These are phyloP conservation scores for Aspergillus sojae DNA, from an alignment of 2,329 filamentous ascomycete genomes.

Conservation along the genomic window DNA sequence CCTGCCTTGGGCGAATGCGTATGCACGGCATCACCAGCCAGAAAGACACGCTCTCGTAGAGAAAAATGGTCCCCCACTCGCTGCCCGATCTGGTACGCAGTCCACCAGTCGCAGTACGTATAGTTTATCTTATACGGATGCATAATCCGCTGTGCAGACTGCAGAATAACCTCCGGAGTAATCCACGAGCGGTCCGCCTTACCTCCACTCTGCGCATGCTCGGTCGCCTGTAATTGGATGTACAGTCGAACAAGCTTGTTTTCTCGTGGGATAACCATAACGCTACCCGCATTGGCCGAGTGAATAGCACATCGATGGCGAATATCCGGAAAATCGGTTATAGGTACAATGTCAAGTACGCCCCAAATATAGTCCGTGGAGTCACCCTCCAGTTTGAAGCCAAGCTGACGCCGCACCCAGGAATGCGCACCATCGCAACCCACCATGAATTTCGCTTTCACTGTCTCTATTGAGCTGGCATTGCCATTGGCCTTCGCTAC, in stretches of 20 bases:
- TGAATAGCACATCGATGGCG: slow-evolving; percentile 62
- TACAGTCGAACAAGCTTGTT: slow-evolving; percentile 66
- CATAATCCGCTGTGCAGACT: slow-evolving; percentile 65
- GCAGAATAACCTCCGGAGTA: slow-evolving; percentile 64
- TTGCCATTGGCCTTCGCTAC: slow-evolving; percentile 3
- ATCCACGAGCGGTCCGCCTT: slow-evolving; percentile 63
- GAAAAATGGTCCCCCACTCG: slow-evolving; percentile 63
- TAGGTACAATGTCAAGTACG: slow-evolving; percentile 55
- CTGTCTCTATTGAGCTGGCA: slow-evolving; percentile 36
- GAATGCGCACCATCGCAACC: slow-evolving; percentile 71
- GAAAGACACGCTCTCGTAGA: slow-evolving; percentile 62
- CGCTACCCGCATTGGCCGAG: slow-evolving; percentile 56
- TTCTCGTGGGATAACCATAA: slow-evolving; percentile 69
- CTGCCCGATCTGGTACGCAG: slow-evolving; percentile 69
- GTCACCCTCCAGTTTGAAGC: slow-evolving; percentile 59
- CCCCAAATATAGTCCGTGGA: slow-evolving; percentile 51
- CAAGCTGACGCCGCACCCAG: slow-evolving; percentile 63
- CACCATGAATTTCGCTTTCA: slow-evolving; percentile 65
- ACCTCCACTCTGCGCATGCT: slow-evolving; percentile 44
- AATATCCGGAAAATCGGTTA: slow-evolving; percentile 63
- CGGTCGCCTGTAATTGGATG: slow-evolving; percentile 60
- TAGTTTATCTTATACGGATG: slow-evolving; percentile 68
- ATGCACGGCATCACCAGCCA: slow-evolving; percentile 68
- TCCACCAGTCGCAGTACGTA: slow-evolving; percentile 68
- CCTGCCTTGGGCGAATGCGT: slow-evolving; percentile 44